Evolutionary conservation across 1,284 basidiomycete species (phyloP).

Genomic region (Xerocomus subilludens): DNA sequence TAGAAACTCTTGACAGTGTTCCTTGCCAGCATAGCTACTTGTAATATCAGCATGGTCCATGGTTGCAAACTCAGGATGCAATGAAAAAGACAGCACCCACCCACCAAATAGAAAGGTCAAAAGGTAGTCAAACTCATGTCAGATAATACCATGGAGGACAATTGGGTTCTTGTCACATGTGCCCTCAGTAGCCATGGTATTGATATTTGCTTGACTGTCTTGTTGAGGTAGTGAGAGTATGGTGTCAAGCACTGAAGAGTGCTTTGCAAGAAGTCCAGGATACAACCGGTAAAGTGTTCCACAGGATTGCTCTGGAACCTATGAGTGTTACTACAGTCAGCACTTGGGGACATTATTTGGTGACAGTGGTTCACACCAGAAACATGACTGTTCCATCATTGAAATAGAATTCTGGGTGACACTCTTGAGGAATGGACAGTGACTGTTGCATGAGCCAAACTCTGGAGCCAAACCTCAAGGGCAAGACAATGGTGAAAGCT

Average conservation of each 20-base stretch:
- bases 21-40: conserved; percentile 20
- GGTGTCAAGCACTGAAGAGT: conserved; percentile 16
- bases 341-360: background rate
- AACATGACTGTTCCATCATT: background rate
- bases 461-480: no score
- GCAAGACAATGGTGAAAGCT: no score
- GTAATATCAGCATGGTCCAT: background rate
- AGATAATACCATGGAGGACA: conserved; percentile 9
- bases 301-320: conserved; percentile 5
- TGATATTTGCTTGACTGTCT: background rate
- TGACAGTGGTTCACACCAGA: background rate
- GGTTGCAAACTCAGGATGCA: background rate
- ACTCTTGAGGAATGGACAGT: background rate
- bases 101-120: conserved; percentile 21
- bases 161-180: conserved; percentile 26
- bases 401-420: background rate
- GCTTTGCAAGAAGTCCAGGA: conserved; percentile 21
- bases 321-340: background rate
- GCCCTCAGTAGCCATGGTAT: background rate
- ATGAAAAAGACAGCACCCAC: conserved; percentile 9
- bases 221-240: conserved; percentile 24
- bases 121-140: conserved; percentile 29
- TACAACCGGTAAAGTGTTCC: conserved; percentile 20
- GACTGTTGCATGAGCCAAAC: no score
- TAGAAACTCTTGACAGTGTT: conserved; percentile 10